Evolutionary conservation across 805 yeast species (phyloP).

Genomic region (Saccharomyces paradoxus): DNA sequence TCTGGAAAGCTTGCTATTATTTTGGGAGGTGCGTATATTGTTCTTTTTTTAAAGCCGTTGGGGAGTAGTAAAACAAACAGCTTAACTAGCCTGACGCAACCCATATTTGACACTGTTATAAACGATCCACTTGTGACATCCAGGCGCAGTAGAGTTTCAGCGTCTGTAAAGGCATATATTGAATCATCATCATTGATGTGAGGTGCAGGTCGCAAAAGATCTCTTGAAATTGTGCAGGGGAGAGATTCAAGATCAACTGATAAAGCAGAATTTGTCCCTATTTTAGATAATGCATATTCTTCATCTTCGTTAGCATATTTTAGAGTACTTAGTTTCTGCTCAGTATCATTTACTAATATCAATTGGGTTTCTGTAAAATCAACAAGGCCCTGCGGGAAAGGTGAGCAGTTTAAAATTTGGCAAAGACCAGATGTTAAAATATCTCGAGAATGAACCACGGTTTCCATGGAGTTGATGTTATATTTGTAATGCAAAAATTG

Average conservation of each 20-base stretch:
- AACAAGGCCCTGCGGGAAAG: slow-evolving; percentile 15
- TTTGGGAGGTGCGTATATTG: slow-evolving; percentile 22
- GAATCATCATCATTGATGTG: slow-evolving; percentile 19
- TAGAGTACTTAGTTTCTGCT: neutral
- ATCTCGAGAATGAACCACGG: slow-evolving; percentile 14
- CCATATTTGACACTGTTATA: slow-evolving; percentile 8
- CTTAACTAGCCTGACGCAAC: slow-evolving; percentile 7
- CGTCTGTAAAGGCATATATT: slow-evolving; percentile 20
- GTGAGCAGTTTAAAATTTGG: slow-evolving; percentile 14
- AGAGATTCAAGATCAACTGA: neutral
- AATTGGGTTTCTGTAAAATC: slow-evolving; percentile 16
- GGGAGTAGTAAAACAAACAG: slow-evolving; percentile 21
- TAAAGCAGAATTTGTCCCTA: neutral
- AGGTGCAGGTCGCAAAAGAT: slow-evolving; percentile 9
- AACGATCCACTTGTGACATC: slow-evolving; percentile 21
- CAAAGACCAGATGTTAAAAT: slow-evolving; percentile 13
- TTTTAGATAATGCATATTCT: neutral
- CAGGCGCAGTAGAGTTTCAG: slow-evolving; percentile 10
- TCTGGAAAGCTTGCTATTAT: slow-evolving; percentile 14
- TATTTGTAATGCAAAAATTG: slow-evolving; percentile 19
- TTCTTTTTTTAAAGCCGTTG: slow-evolving; percentile 7
- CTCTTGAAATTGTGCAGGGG: slow-evolving; percentile 9
- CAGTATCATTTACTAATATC: slow-evolving; percentile 12
- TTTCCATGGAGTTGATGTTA: slow-evolving; percentile 6
- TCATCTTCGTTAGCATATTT: neutral